phyloP scores from a whole-genome alignment of 305 asterid genomes.

The Fraxinus velutina region DNA sequence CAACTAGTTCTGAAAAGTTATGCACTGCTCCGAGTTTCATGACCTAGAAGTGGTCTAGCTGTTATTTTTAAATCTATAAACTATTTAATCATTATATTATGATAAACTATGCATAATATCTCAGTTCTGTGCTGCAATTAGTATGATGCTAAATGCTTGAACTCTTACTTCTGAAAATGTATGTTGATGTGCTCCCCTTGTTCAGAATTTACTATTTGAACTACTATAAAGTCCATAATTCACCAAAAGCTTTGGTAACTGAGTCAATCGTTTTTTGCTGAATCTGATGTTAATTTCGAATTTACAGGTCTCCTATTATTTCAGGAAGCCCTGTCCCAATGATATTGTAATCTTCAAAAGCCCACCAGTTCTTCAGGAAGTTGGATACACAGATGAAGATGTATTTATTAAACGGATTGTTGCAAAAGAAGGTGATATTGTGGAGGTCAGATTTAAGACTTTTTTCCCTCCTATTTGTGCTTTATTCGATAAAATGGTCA shows the following conservation, averaged over 20 bases:
- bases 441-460: constrained; percentile 59
- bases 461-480: not conserved
- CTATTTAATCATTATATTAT: not conserved
- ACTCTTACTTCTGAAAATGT: not conserved
- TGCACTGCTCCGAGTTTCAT: not conserved
- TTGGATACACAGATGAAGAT: constrained; percentile 91
- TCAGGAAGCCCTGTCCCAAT: constrained; percentile 88
- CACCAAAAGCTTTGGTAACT: not conserved
- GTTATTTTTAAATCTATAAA: not conserved
- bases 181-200: constrained; percentile 1
- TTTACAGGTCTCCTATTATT: constrained; percentile 80
- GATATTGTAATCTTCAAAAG: constrained; percentile 88
- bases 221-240: not conserved
- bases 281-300: constrained; percentile 7
- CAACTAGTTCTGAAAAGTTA: not conserved
- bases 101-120: not conserved
- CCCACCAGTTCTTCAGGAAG: constrained; percentile 97
- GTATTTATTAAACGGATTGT: constrained; percentile 89
- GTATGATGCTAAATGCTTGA: not conserved
- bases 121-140: not conserved
- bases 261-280: not conserved
- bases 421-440: constrained; percentile 89
- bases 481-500: not conserved
- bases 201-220: not conserved
- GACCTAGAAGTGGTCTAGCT: not conserved